These are phyloP conservation scores for Crithidia mellificae DNA, from an alignment of 208 protist species.

Conservation along the genomic window DNA sequence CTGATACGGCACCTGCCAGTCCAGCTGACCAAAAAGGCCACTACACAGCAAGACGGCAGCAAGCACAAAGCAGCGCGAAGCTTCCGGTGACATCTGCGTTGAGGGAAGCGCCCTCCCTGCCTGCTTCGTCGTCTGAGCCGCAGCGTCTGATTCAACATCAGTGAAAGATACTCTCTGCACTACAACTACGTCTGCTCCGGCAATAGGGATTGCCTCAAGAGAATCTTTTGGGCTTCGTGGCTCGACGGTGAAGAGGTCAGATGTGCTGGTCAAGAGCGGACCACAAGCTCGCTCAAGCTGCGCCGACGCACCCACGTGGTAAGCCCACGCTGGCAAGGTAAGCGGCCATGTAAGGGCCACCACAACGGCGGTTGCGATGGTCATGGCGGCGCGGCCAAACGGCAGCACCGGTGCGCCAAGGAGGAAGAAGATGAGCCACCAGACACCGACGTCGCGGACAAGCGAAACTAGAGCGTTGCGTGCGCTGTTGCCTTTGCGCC, in stretches of 20 bases:
- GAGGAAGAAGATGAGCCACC: conserved; percentile 28
- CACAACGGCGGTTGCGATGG: conserved; percentile 10
- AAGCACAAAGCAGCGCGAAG: conserved; percentile 32
- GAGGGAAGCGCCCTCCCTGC: neutral
- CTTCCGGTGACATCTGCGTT: neutral
- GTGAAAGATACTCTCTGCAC: too few species aligned
- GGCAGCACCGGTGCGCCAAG: conserved; percentile 29
- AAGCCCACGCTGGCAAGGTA: conserved; percentile 11
- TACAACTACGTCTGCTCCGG: too few species aligned
- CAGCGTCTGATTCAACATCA: neutral
- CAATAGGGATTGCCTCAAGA: too few species aligned
- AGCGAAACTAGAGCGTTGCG: neutral
- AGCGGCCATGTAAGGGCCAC: conserved; percentile 28
- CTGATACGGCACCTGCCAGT: conserved; percentile 52
- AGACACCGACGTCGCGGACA: conserved; percentile 3
- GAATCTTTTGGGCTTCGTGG: too few species aligned
- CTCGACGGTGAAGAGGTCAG: conserved; percentile 17
- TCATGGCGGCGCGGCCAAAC: conserved; percentile 5
- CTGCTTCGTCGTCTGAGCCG: neutral
- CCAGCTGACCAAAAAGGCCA: conserved; percentile 49
- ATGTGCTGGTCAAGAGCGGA: conserved; percentile 3
- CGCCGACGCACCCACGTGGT: neutral
- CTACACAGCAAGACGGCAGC: conserved; percentile 39
- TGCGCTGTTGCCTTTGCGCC: neutral
- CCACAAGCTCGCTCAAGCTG: conserved; percentile 4